A percentile compares a stretch with the other conserved stretches of the same genome.
These are phyloP conservation scores for Hygrocybe coccinea DNA, from an alignment of 768 basidiomycete genomes.

Conservation along the genomic window DNA sequence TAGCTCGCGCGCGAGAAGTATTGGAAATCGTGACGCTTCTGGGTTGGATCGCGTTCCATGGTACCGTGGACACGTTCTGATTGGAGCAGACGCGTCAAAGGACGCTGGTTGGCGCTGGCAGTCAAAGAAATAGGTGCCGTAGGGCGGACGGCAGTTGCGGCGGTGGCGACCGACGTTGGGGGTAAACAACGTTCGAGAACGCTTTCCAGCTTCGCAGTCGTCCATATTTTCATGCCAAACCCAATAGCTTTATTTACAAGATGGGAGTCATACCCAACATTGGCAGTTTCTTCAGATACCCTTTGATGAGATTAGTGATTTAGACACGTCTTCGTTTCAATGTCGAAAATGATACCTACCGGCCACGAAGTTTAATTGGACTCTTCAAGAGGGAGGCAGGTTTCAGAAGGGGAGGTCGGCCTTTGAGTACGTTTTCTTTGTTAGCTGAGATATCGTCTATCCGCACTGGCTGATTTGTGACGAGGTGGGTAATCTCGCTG, in stretches of 20 bases:
- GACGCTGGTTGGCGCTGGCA: conserved; percentile 34
- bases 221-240: conserved; percentile 87
- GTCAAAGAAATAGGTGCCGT: neutral
- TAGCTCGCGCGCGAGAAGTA: conserved; percentile 76
- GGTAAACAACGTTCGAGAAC: conserved; percentile 64
- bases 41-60: conserved; percentile 81
- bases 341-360: conserved; percentile 38
- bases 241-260: conserved; percentile 62
- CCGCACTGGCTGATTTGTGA: conserved; percentile 54
- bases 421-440: conserved; percentile 61
- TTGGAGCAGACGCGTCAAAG: conserved; percentile 61
- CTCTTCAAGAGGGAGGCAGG: conserved; percentile 45
- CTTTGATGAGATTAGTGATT: conserved; percentile 13
- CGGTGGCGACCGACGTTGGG: conserved; percentile 23
- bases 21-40: conserved; percentile 79
- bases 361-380: conserved; percentile 56
- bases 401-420: conserved; percentile 21
- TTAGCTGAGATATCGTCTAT: conserved; percentile 38
- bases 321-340: conserved; percentile 6
- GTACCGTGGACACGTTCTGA: conserved; percentile 84
- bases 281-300: conserved; percentile 11
- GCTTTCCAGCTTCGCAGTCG: conserved; percentile 60
- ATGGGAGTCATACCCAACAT: conserved; percentile 35
- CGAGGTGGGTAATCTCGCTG: conserved; percentile 79
- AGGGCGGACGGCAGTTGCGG: conserved; percentile 8